Evolutionary conservation across 768 basidiomycete genomes (phyloP), one percentile per base, ranked within the genome.

Genomic region (Lentinula detonsa): DNA sequence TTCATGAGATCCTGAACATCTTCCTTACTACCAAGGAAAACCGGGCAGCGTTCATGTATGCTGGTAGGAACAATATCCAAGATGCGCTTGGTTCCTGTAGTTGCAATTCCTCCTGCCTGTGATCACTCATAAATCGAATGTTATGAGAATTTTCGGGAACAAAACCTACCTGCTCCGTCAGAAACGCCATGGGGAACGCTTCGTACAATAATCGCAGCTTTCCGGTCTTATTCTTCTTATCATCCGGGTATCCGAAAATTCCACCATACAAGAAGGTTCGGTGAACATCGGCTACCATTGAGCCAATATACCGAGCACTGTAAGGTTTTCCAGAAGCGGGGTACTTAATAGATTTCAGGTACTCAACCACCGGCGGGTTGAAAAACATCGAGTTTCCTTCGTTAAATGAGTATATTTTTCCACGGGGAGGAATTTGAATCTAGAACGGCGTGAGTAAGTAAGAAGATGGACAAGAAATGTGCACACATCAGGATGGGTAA

Each of bases 361-460:
- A 96, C 46, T 85, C 84, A 54, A 75, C 76, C 52, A 92, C 90
- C 16, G 91, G 94, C 51, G 83, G 74, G 73, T 95, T 78, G 80
- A 97, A 98, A 77, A 95, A 95, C 82, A 93, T 81, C 35, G 94
- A 85, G 78, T 99, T 99, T 63, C 97, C 97, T 77, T 99, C 97
- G 73, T 99, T 99, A 82, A 98, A 96, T 3, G 95, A 98, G 78
- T 99, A 99, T 70, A 99, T 99, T 78, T 98, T 98, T 66, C 97
- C 97, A 54, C 97, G 88, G 9, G 85, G 65, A 6, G 97, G 97
- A 65, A 99, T 93, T 74, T 86, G 84, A 75, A 99, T 99, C 90
- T 92, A 69, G 35, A 23, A 18, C 15, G 10, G 21, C 16, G 58
- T 61, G 56, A 65, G 55, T 37, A n/a, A 48, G 57, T 33, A 16